Conservation (phyloP, 148 eudicot species). For the Nyssa sinensis region DNA sequence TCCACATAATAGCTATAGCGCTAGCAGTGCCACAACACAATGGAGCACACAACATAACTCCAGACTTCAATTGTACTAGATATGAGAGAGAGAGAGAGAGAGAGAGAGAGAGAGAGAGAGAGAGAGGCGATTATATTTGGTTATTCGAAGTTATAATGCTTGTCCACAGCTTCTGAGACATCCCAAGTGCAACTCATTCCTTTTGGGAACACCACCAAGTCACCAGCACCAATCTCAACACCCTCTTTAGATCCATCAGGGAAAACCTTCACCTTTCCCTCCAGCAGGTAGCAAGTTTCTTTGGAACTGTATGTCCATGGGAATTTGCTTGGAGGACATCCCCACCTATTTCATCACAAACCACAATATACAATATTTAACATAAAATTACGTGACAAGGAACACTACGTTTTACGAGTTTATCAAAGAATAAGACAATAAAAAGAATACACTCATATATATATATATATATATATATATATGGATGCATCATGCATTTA, state of each 20-base stretch:
- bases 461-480: background rate
- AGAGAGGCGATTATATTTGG: no score
- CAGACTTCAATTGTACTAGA: no score
- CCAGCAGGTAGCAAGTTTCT: slow-evolving; percentile 81
- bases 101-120: no score
- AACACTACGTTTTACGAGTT: no score
- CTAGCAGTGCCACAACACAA: no score
- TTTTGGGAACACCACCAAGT: slow-evolving; percentile 83
- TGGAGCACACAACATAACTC: no score
- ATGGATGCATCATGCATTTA: no score
- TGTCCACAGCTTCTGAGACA: slow-evolving; percentile 85
- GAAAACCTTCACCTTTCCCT: slow-evolving; percentile 94
- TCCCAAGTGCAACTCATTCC: slow-evolving; percentile 99
- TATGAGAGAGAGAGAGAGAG: no score
- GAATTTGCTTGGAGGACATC: slow-evolving; percentile 91
- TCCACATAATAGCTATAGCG: no score
- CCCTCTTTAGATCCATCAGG: slow-evolving; percentile 80
- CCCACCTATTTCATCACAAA: slow-evolving; percentile 68
- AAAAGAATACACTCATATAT: background rate
- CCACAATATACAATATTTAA: background rate
- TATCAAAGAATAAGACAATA: no score
- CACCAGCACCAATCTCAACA: slow-evolving; percentile 91
- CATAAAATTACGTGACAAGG: no score
- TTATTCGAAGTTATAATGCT: slow-evolving; percentile 82
- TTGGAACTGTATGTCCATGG: slow-evolving; percentile 92